A percentile compares a stretch with the other conserved stretches of the same genome.
Conservation (phyloP, 2,329 filamentous ascomycete genomes). For the Blumeria graminis region DNA sequence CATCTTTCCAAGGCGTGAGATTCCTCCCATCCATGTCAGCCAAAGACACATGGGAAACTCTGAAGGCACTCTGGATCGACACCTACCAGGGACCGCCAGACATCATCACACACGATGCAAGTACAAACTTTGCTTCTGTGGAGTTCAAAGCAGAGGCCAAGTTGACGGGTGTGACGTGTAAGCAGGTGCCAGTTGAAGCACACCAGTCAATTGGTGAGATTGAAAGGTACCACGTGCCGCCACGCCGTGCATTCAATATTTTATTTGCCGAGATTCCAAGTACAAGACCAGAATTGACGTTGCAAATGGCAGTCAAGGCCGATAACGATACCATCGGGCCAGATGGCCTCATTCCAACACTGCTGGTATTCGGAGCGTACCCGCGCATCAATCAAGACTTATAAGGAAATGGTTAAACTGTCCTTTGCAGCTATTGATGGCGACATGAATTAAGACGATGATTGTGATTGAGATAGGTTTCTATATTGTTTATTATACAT, state of each 20-base stretch:
- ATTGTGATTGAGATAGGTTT: no score
- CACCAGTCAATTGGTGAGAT: background rate
- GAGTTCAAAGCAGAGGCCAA: constrained; percentile 1
- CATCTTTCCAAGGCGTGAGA: constrained; percentile 1
- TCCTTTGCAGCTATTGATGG: no score
- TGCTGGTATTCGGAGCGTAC: background rate
- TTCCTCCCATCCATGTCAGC: background rate
- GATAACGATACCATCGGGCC: background rate
- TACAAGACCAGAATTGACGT: background rate
- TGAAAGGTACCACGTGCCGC: constrained; percentile 2
- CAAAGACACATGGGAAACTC: background rate
- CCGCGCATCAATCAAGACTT: background rate
- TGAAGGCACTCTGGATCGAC: constrained; percentile 2
- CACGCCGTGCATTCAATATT: constrained; percentile 1
- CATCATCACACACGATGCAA: background rate
- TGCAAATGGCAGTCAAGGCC: background rate
- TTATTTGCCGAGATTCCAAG: background rate
- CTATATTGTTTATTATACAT: no score
- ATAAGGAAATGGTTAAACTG: no score
- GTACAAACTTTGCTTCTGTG: constrained; percentile 3
- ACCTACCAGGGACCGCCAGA: constrained; percentile 3
- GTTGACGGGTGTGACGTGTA: background rate
- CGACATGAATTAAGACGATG: no score
- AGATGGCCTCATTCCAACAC: background rate
- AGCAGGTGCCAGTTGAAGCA: constrained; percentile 1